These are phyloP conservation scores for Ustilago xerochloae DNA, from an alignment of 1,284 basidiomycete species.

Conservation along the genomic window DNA sequence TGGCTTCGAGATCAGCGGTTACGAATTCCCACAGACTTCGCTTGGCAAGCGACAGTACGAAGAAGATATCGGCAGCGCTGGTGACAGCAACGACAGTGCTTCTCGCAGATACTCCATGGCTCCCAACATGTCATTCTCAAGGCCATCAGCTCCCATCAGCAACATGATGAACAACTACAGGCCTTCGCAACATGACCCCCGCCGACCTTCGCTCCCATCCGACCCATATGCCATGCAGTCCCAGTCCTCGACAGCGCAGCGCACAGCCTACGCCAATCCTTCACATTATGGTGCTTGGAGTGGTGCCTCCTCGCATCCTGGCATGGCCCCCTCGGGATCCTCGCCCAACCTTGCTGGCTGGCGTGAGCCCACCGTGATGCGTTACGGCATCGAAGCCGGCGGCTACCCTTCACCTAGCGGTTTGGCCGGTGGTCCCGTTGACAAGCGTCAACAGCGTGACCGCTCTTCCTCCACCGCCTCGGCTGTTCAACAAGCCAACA, in stretches of 20 bases:
- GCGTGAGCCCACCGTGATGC: conserved; percentile 26
- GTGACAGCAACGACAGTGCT: conserved; percentile 21
- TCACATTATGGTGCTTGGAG: conserved; percentile 37
- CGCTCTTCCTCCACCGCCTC: conserved; percentile 35
- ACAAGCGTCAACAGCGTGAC: conserved; percentile 46
- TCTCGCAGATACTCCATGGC: conserved; percentile 41
- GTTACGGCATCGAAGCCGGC: conserved; percentile 30
- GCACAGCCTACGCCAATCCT: conserved; percentile 13
- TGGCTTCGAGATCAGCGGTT: conserved; percentile 41
- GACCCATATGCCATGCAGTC: conserved; percentile 26
- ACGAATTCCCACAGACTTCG: conserved; percentile 42
- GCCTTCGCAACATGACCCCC: conserved; percentile 32
- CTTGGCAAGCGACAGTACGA: conserved; percentile 50
- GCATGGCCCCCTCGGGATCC: conserved; percentile 19
- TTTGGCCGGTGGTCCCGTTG: conserved; percentile 11
- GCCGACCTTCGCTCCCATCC: conserved; percentile 38
- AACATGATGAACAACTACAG: conserved; percentile 45
- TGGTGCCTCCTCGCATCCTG: conserved; percentile 15
- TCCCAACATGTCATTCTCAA: conserved; percentile 38
- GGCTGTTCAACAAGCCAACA: conserved; percentile 38
- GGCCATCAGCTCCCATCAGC: conserved; percentile 44
- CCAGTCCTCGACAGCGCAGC: conserved; percentile 16
- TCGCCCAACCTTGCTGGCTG: conserved; percentile 31
- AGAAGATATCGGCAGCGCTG: conserved; percentile 18
- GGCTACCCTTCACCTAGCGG: conserved; percentile 33